Evolutionary conservation across 164 flowering plant species (phyloP).

Genomic region (Cinnamomum chago): DNA sequence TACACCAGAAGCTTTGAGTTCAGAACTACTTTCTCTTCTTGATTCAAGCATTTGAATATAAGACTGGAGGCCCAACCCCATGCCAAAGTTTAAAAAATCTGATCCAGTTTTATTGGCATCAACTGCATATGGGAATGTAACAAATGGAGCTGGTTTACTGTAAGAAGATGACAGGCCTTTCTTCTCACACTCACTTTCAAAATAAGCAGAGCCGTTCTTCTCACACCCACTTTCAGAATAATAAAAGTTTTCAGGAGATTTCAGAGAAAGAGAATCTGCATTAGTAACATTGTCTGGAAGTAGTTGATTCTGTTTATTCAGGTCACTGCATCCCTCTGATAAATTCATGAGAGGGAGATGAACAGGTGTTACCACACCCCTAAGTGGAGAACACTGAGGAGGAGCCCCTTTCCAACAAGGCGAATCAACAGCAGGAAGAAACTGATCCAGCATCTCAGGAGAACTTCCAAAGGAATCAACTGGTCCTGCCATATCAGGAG

Average conservation of each 20-base stretch:
- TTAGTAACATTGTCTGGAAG: constrained; percentile 15
- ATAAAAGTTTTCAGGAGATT: not conserved
- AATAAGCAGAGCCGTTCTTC: constrained; percentile 11
- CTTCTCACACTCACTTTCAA: constrained; percentile 10
- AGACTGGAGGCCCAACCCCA: constrained; percentile 12
- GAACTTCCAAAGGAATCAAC: constrained; percentile 20
- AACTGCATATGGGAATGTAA: not conserved
- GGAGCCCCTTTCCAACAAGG: constrained; percentile 89
- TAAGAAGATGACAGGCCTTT: constrained; percentile 5
- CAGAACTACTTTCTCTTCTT: constrained; percentile 12
- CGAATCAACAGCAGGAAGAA: constrained; percentile 57
- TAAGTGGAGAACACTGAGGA: constrained; percentile 27
- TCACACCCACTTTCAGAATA: constrained; percentile 6
- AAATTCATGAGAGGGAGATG: constrained; percentile 13
- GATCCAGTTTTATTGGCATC: constrained; percentile 12
- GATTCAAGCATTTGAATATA: constrained; percentile 13
- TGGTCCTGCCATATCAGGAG: constrained; percentile 15
- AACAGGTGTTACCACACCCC: constrained; percentile 21
- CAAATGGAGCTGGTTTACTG: constrained; percentile 12
- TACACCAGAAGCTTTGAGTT: constrained; percentile 6
- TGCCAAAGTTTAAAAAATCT: constrained; percentile 7
- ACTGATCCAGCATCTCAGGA: constrained; percentile 35
- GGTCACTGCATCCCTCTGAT: constrained; percentile 13
- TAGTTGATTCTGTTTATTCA: constrained; percentile 17
- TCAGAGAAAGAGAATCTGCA: constrained; percentile 7